These are phyloP conservation scores for Arthroderma uncinatum DNA, from an alignment of 2,329 filamentous ascomycete species.

Conservation along the genomic window DNA sequence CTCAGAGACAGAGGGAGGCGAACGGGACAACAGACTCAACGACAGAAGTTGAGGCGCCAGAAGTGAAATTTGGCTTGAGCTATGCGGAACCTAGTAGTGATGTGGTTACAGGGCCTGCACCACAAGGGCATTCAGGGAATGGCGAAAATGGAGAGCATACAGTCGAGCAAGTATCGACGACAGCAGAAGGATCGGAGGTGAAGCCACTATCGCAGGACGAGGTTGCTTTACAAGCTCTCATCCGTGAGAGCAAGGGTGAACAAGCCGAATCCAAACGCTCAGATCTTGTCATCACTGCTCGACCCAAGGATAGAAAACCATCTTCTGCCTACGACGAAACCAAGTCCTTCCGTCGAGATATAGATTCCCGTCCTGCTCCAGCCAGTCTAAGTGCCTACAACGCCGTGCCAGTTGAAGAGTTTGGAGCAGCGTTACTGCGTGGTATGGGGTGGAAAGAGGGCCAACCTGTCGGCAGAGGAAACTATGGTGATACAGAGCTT, in stretches of 20 bases:
- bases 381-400: conserved; percentile 76
- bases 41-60: conserved; percentile 42
- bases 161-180: conserved; percentile 5
- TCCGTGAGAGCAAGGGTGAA: conserved; percentile 43
- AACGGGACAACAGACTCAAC: conserved; percentile 25
- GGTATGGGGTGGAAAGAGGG: conserved; percentile 91
- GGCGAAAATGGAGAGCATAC: conserved; percentile 23
- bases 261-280: conserved; percentile 23
- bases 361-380: conserved; percentile 59
- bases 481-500: conserved; percentile 36
- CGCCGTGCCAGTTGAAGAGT: conserved; percentile 84
- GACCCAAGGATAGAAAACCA: conserved; percentile 20
- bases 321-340: conserved; percentile 27
- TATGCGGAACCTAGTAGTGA: conserved; percentile 28
- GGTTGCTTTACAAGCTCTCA: conserved; percentile 54
- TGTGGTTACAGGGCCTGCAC: conserved; percentile 16
- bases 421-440: conserved; percentile 76
- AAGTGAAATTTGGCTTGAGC: conserved; percentile 45
- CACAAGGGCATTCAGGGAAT: conserved; percentile 4
- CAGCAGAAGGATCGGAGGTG: conserved; percentile 16
- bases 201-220: conserved; percentile 48
- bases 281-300: conserved; percentile 44
- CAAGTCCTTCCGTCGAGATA: conserved; percentile 59
- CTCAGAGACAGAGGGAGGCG: conserved; percentile 31
- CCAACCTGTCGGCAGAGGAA: conserved; percentile 46